Conservation (phyloP, 73 alveolate species). For the Tetrahymena malaccensis region DNA sequence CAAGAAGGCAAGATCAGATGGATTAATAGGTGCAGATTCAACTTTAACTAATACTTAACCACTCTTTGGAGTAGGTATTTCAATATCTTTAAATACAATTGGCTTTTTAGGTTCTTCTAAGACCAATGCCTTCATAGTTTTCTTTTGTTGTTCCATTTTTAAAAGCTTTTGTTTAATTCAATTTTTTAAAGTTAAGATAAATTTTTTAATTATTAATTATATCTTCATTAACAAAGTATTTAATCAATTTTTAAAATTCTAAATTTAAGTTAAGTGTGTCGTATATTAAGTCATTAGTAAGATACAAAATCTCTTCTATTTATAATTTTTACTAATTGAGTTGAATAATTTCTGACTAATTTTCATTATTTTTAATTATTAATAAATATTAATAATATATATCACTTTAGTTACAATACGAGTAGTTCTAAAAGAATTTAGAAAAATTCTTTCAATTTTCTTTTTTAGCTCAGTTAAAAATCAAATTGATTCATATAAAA, state of each 20-base stretch:
- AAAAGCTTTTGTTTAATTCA: background rate
- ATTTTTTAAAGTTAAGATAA: background rate
- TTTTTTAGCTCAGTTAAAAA: too few species aligned
- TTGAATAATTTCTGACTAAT: background rate
- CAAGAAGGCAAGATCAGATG: slow-evolving; percentile 37
- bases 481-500: too few species aligned
- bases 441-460: background rate
- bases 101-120: slow-evolving; percentile 10
- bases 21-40: slow-evolving; percentile 64
- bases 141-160: background rate
- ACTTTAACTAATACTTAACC: slow-evolving; percentile 60
- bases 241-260: background rate
- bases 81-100: slow-evolving; percentile 7
- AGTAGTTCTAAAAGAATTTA: background rate
- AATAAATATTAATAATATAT: too few species aligned
- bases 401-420: background rate
- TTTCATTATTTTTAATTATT: too few species aligned
- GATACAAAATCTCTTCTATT: background rate
- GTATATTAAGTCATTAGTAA: background rate
- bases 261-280: background rate
- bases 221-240: background rate
- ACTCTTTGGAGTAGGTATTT: slow-evolving; percentile 31
- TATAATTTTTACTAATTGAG: too few species aligned
- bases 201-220: too few species aligned
- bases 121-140: slow-evolving; percentile 14